Base-by-base conservation (phyloP, 495 filamentous ascomycete genomes). In the Neurospora intermedia region DNA sequence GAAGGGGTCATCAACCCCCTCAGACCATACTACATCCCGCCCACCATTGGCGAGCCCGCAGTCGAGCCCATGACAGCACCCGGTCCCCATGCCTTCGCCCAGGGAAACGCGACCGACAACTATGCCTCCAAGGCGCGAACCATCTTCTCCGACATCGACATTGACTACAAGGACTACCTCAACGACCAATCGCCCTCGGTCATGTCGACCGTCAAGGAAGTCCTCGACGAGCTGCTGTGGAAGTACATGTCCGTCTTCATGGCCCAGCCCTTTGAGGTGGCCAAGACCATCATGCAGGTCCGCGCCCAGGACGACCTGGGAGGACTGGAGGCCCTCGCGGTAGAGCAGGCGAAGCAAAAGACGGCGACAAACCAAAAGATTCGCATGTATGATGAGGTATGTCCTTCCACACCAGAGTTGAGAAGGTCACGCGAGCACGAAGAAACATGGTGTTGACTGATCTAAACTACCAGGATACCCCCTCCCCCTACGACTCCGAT, bases 191-290 rank as follows among this genome's bases (percentile, higher is more conserved):
- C 91, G 10, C 91, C 93, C 1, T 91, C 91, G 20, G 85, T 90
- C 15, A 85, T 91, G 41, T 90, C 92, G 74, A 89, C 90, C 71
- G 82, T 93, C 31, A 91, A 90, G 74, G 89, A 88, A 69, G 82
- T 93, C 40, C 74, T 96, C 41, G 92, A 97, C 78, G 89, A 93
- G 77, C 89, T 94, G 69, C 75, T 94, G 79, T 92, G 93, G 86
- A 94, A 93, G 77, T 99, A 99, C 81, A 89, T 88, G 41, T 90
- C 89, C 74, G 88, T 96, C 20, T 78, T 97, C 75, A 88, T 96
- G 74, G 89, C 92, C n/a, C 96, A 98, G 80, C 96, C 96, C 27
- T 97, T 98, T 80, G 94, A 98, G 82, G 94, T 97, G 72, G 93
- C 95, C 76, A 98, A 97, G 88, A 96, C 89, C 5, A 86, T 98